Conservation (phyloP, 2,329 filamentous ascomycete genomes). For the Colletotrichum trifolii region DNA sequence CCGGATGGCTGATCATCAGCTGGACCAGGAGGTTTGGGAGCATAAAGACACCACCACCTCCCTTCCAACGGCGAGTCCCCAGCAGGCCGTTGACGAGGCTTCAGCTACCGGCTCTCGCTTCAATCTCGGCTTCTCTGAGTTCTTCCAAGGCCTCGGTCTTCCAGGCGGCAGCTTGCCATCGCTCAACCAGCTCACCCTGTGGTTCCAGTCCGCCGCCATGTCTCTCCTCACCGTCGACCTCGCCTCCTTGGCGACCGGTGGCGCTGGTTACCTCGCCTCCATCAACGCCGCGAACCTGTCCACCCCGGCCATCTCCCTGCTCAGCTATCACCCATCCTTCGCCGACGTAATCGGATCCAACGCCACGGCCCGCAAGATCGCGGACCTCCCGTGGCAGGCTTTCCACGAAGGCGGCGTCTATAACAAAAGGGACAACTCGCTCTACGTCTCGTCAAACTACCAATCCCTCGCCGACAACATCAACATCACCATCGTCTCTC, state of each 20-base stretch:
- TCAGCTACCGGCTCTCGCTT: conserved; percentile 30
- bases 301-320: conserved; percentile 30
- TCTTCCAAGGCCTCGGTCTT: conserved; percentile 25
- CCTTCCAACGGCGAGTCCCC: conserved; percentile 47
- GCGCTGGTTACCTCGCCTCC: conserved; percentile 34
- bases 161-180: conserved; percentile 7
- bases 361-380: conserved; percentile 32
- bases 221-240: conserved; percentile 34
- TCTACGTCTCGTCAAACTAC: conserved; percentile 37
- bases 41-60: conserved; percentile 25
- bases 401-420: conserved; percentile 38
- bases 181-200: conserved; percentile 13
- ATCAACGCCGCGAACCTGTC: conserved; percentile 29
- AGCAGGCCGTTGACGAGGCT: conserved; percentile 39
- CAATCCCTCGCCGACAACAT: conserved; percentile 31
- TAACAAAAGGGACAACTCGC: conserved; percentile 35
- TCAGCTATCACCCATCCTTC: conserved; percentile 31
- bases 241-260: conserved; percentile 28
- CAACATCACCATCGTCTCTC: conserved; percentile 38
- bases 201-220: conserved; percentile 28
- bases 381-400: conserved; percentile 33
- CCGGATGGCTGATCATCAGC: conserved; percentile 19
- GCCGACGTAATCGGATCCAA: conserved; percentile 28
- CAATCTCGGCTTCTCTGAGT: conserved; percentile 21
- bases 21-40: conserved; percentile 14